Percentiles rank a stretch among this genome's conserved stretches.
Evolutionary conservation across 2,329 filamentous ascomycete species (phyloP).

Genomic region (Monilinia fructigena): DNA sequence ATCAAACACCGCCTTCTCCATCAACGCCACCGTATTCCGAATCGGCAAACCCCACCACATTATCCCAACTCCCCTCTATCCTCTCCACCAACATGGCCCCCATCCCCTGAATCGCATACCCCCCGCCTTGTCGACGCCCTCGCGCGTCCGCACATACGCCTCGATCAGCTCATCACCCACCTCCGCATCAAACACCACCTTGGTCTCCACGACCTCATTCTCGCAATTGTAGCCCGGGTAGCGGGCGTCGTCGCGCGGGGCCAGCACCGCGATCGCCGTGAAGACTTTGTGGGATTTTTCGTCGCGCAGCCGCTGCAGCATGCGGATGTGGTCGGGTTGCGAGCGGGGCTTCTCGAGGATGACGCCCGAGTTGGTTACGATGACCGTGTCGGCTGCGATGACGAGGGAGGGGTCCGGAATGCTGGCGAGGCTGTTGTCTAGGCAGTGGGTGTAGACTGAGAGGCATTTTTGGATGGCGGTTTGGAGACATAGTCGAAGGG

Average conservation of each 20-base stretch:
- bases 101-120: conserved; percentile 89
- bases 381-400: conserved; percentile 86
- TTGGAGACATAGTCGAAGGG: conserved; percentile 89
- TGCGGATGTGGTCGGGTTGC: conserved; percentile 77
- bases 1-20: conserved; percentile 81
- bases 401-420: conserved; percentile 73
- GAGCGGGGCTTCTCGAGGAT: conserved; percentile 89
- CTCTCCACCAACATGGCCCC: conserved; percentile 83
- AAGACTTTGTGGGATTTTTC: conserved; percentile 75
- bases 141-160: conserved; percentile 76
- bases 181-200: conserved; percentile 77
- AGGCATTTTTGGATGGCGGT: conserved; percentile 84
- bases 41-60: conserved; percentile 93
- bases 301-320: conserved; percentile 81
- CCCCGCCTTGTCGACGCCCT: conserved; percentile 97
- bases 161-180: conserved; percentile 82
- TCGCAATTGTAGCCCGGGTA: conserved; percentile 85
- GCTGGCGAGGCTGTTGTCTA: conserved; percentile 43
- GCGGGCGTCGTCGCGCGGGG: conserved; percentile 74
- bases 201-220: conserved; percentile 83
- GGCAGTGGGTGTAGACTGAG: conserved; percentile 54
- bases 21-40: conserved; percentile 71
- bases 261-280: conserved; percentile 81
- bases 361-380: conserved; percentile 70
- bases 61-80: conserved; percentile 88